These are phyloP conservation scores for Cryptococcus wingfieldii DNA, from an alignment of 1,284 basidiomycete genomes.

Conservation along the genomic window DNA sequence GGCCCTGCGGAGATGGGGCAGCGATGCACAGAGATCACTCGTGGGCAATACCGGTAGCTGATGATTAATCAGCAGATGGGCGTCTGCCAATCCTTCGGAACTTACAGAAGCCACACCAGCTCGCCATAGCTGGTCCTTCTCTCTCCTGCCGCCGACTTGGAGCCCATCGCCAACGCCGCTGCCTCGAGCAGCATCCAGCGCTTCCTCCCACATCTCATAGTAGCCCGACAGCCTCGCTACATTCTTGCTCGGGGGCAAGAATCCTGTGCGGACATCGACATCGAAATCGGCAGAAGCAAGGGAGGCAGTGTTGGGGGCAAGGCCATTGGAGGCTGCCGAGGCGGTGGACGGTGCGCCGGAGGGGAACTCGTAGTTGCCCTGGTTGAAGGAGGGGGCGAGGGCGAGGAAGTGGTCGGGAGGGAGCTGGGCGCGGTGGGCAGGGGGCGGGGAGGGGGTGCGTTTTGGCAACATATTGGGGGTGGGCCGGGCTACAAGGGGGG, in stretches of 20 bases:
- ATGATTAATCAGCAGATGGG: not conserved
- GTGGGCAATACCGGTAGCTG: conserved; percentile 65
- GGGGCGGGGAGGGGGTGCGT: conserved; percentile 10
- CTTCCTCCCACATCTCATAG: conserved; percentile 70
- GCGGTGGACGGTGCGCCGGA: conserved; percentile 35
- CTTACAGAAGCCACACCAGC: conserved; percentile 58
- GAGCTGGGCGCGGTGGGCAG: conserved; percentile 28
- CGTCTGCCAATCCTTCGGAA: conserved; percentile 1
- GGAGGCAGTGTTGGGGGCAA: conserved; percentile 67
- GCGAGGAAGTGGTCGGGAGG: conserved; percentile 62
- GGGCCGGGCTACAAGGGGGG: not conserved
- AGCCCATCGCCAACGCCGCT: conserved; percentile 51
- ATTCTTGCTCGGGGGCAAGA: conserved; percentile 80
- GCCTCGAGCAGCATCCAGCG: conserved; percentile 52
- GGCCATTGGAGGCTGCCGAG: conserved; percentile 38
- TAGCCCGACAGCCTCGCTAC: conserved; percentile 58
- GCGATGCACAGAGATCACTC: conserved; percentile 55
- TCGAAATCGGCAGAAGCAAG: conserved; percentile 92
- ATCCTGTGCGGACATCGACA: conserved; percentile 85
- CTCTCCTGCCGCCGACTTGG: conserved; percentile 56
- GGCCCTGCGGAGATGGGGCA: conserved; percentile 69
- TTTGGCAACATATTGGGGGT: conserved; percentile 12
- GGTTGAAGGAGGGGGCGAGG: conserved; percentile 53
- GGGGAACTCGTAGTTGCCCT: conserved; percentile 19
- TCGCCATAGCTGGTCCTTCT: conserved; percentile 60